These are phyloP conservation scores for Heritiera fomes DNA, from an alignment of 345 rosid species.

Conservation along the genomic window DNA sequence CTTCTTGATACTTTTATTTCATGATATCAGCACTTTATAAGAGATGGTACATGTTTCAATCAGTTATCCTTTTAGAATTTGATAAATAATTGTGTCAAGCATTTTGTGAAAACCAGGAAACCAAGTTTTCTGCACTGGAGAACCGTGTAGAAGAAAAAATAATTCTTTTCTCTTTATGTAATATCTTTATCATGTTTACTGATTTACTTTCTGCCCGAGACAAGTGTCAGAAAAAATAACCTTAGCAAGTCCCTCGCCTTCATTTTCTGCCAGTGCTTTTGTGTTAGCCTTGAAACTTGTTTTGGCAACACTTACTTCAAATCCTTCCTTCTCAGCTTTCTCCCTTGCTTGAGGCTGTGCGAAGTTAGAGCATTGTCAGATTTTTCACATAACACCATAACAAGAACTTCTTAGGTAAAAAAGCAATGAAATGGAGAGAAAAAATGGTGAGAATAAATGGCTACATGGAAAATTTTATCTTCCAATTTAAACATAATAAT, in stretches of 20 bases:
- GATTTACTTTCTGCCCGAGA: background rate
- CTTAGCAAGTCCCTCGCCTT: constrained; percentile 99
- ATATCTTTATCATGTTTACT: background rate
- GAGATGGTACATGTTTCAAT: background rate
- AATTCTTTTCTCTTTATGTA: background rate
- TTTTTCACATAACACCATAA: constrained; percentile 11
- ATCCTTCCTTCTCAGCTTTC: constrained; percentile 88
- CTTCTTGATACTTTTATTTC: background rate
- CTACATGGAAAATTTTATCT: background rate
- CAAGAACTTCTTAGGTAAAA: background rate
- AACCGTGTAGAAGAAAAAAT: background rate
- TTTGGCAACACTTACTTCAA: constrained; percentile 80
- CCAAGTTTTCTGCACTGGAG: background rate
- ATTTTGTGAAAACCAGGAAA: constrained; percentile 7
- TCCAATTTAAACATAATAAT: background rate
- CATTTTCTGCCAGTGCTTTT: constrained; percentile 96
- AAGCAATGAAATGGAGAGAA: background rate
- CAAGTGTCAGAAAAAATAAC: constrained; percentile 36
- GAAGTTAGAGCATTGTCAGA: constrained; percentile 25
- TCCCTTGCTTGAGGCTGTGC: constrained; percentile 99
- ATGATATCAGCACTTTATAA: background rate
- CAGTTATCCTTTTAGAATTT: background rate
- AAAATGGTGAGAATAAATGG: constrained; percentile 3
- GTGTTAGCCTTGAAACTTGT: constrained; percentile 99
- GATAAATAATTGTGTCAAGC: background rate